These are phyloP conservation scores for Gracilaria gracilis DNA, from an alignment of 23 red algal species.

Conservation along the genomic window DNA sequence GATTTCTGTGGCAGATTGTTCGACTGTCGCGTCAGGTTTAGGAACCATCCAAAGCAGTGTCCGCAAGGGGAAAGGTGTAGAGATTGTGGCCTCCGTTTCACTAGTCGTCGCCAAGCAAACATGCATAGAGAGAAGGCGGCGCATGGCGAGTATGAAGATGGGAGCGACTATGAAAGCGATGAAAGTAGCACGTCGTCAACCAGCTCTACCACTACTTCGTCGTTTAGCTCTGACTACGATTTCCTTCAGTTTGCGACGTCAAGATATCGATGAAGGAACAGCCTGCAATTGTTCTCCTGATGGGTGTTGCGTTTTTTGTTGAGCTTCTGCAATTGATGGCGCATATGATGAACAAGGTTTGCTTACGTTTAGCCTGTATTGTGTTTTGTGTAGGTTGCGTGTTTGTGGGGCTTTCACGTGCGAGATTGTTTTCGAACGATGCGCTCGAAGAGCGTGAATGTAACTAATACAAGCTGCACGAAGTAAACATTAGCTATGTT, in stretches of 20 bases:
- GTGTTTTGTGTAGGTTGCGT: no score
- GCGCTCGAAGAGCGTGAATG: background rate
- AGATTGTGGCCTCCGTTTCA: constrained; percentile 19
- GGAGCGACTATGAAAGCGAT: background rate
- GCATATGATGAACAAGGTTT: background rate
- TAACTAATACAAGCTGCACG: background rate
- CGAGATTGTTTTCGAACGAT: background rate
- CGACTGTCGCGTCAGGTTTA: background rate
- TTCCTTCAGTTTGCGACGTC: constrained; percentile 4
- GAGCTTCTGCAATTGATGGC: background rate
- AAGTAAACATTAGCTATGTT: constrained; percentile 10
- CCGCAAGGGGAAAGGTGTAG: constrained; percentile 4
- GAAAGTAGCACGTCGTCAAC: background rate
- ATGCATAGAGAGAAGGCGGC: constrained; percentile 5
- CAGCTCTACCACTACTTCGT: background rate
- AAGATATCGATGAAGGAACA: constrained; percentile 6
- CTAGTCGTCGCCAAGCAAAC: constrained; percentile 1
- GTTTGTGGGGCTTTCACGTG: background rate
- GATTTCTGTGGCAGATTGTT: constrained; percentile 29
- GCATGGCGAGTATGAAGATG: background rate
- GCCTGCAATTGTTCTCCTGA: background rate
- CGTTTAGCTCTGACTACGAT: constrained; percentile 7
- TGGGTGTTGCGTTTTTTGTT: background rate
- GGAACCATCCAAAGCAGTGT: constrained; percentile 5
- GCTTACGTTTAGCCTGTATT: no score